Base-by-base conservation (phyloP, 1,284 basidiomycete species). In the Sporisorium reilianum region DNA sequence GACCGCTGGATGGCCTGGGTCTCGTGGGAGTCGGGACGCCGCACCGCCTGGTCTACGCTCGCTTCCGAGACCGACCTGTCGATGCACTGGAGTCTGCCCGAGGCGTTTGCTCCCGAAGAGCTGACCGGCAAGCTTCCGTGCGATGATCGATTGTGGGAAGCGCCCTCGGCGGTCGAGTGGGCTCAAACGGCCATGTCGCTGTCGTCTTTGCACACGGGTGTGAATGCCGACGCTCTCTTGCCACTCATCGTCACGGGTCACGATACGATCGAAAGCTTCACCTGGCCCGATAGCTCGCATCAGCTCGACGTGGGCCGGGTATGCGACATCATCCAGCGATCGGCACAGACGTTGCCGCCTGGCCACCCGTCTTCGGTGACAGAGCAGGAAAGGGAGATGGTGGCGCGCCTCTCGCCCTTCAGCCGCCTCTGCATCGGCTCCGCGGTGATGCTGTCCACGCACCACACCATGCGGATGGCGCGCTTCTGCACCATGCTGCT, bases 1-100 rank as follows among this genome's bases (percentile, higher is more conserved):
- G 49, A 60, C 9, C 64, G 64, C 9, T 66, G 64, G 64, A 51
- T 16, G 11, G 64, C 57, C 10, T 66, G 64, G 64, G 25, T 66
- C 3, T 18, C 48, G 4, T 55, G 53, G 56, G 64, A 66, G 18
- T 41, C 52, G 7, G 57, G 53, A 5, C 57, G 56, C 3, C 52
- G 64, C 3, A 61, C 58, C 2, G 64, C 56, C 2, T 66, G 64
- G 64, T 59, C 64, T 1, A 59, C 44, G 4, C 42, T 66, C 4
- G 54, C 55, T 8, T 59, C 64, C 14, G 64, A 66, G 22, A 59
- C 57, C 32, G 64, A 66, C 53, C 57, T 61, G 0, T 55, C 57
- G 11, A 12, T 61, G 22, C 53, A 58, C 14, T 66, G 57, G 64
- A 60, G 40, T 30, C n/a, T 66, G 53, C 64, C 64, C 2, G 51